Percentiles rank a stretch among this genome's conserved stretches.
Evolutionary conservation across 225 moss, liverwort and hornwort genomes (phyloP).

Genomic region (Neckera pumila): DNA sequence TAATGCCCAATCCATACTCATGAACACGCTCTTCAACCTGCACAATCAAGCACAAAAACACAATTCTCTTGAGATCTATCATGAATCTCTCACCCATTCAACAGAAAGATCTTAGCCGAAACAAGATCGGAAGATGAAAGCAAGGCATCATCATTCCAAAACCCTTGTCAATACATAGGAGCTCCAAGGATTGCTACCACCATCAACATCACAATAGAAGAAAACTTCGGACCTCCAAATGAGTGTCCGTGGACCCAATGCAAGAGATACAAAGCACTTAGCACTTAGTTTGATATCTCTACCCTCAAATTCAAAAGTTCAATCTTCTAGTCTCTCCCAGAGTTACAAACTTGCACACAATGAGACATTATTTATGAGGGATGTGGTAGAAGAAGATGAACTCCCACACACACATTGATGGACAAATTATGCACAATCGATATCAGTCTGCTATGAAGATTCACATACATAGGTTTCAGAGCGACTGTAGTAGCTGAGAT

Average conservation of each 20-base stretch:
- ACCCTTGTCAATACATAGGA: not conserved
- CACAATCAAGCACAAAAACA: not conserved
- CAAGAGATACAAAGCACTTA: too few relatives aligned
- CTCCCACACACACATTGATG: too few relatives aligned
- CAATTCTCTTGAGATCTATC: not conserved
- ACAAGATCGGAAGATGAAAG: too few relatives aligned
- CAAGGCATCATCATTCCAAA: not conserved
- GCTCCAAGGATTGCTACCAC: too few relatives aligned
- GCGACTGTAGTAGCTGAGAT: not conserved
- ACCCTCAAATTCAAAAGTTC: not conserved
- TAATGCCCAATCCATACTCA: not conserved
- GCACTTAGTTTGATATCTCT: not conserved
- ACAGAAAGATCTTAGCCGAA: not conserved
- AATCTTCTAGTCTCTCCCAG: not conserved
- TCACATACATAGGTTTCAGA: not conserved
- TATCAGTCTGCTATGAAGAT: too few relatives aligned
- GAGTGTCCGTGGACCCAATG: not conserved
- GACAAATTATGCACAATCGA: too few relatives aligned
- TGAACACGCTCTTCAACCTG: not conserved
- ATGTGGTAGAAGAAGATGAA: not conserved
- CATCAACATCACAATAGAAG: not conserved
- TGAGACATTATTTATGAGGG: too few relatives aligned
- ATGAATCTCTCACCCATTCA: not conserved
- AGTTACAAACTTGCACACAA: not conserved
- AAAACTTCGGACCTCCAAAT: rapidly evolving